Evolutionary conservation across 2,329 filamentous ascomycete genomes (phyloP), one percentile per base, ranked within the genome.

Genomic region (Neofusicoccum umdonicola): DNA sequence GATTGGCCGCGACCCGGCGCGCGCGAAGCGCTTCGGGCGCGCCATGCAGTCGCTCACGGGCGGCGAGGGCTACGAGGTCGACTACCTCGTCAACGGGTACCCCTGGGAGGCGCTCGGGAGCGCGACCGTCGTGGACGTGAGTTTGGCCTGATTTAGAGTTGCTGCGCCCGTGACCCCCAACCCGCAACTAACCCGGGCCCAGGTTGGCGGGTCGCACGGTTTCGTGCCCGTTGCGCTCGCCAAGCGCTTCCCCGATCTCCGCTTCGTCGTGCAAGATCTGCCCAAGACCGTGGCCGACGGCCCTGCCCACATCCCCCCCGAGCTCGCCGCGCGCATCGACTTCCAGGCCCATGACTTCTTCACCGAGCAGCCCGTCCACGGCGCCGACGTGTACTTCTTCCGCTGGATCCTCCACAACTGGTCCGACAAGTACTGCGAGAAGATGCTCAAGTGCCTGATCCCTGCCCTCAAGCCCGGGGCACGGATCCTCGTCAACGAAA

Each of bases 371-470:
- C 70, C 72, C 1, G 66, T 73, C 22, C 63, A 66, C 9, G 68
- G 71, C 57, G 76, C 76, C 8, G 71, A 73, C 56, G 67, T 73
- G 19, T 81, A 79, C 66, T 69, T 77, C 22, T 73, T 79, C 39
- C 73, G 78, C 27, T 74, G 71, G 66, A 72, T 79, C 11, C 67
- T 80, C 27, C 79, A 81, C 66, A 79, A 81, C 63, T 79, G 74
- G 75, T 69, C 69, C 19, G 77, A 80, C 60, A 68, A 70, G 19
- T 72, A 80, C 35, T 73, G 72, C 37, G 68, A 75, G n/a, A 69
- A 67, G 8, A 78, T 81, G 35, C 65, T 67, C 31, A 50, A 39
- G 22, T 39, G 50, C 39, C 39, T 66, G 19, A 63, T 66, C 57
- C 65, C 66, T 35, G 66, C 65, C 7, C 51, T 67, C 19, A 65